Percentiles rank a stretch among this genome's conserved stretches.
phyloP scores from a whole-genome alignment of 176 grass and related monocot species.

The Areca catechu region DNA sequence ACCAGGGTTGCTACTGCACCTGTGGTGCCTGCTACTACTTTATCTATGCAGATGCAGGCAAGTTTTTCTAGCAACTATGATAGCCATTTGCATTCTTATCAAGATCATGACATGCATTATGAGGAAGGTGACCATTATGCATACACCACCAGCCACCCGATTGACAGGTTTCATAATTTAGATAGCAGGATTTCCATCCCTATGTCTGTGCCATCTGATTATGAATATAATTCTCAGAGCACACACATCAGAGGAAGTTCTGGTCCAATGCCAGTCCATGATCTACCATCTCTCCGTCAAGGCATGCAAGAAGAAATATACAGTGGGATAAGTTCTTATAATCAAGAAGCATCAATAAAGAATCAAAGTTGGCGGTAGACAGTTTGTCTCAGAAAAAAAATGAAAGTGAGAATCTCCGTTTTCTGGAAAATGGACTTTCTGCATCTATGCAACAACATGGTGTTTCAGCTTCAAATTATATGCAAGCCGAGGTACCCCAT shows the following conservation, averaged over 20 bases:
- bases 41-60: constrained; percentile 15
- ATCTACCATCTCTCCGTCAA: constrained; percentile 42
- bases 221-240: constrained; percentile 44
- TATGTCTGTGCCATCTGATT: constrained; percentile 47
- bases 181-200: constrained; percentile 46
- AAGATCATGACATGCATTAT: constrained; percentile 28
- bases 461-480: constrained; percentile 31
- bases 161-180: constrained; percentile 34
- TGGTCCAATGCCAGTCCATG: constrained; percentile 27
- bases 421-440: constrained; percentile 28
- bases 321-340: neutral
- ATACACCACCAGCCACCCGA: constrained; percentile 18
- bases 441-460: constrained; percentile 16
- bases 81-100: constrained; percentile 36
- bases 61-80: constrained; percentile 33
- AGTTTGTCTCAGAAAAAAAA: constrained; percentile 20
- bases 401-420: constrained; percentile 41
- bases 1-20: constrained; percentile 24
- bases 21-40: constrained; percentile 19
- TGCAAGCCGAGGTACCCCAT: constrained; percentile 24
- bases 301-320: constrained; percentile 9
- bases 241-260: constrained; percentile 31
- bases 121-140: constrained; percentile 30
- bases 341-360: constrained; percentile 2
- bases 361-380: constrained; percentile 17